Conservation (phyloP, 495 filamentous ascomycete genomes). For the Neurospora sp. region DNA sequence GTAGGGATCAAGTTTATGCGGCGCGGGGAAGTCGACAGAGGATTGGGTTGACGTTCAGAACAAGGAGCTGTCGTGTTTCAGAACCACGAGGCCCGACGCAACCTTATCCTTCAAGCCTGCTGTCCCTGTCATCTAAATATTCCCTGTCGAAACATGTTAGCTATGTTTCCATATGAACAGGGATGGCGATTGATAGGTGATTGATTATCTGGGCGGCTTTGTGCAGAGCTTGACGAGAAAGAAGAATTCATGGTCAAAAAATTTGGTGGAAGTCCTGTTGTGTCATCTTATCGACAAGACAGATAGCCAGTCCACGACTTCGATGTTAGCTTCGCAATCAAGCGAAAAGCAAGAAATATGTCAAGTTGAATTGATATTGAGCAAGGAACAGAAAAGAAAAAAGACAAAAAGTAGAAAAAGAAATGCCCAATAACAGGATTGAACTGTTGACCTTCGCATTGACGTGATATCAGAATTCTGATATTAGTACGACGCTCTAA, state of each 20-base stretch:
- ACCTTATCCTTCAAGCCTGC: neutral
- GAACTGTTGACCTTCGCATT: neutral
- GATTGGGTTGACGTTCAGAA: neutral
- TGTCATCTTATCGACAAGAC: neutral
- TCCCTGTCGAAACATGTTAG: neutral
- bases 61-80: neutral
- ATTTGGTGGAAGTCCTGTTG: neutral
- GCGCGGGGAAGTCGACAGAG: neutral
- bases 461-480: neutral
- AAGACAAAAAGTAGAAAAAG: neutral
- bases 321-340: no score
- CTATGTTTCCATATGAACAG: neutral
- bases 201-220: neutral
- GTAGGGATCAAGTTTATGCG: neutral
- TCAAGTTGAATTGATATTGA: neutral
- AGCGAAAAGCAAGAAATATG: no score
- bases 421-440: neutral
- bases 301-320: no score
- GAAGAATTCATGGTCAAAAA: neutral
- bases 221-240: neutral
- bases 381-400: neutral
- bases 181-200: neutral
- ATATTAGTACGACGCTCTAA: neutral
- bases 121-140: neutral
- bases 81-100: neutral